Percentiles rank a stretch among this genome's conserved stretches.
Evolutionary conservation across 2,329 filamentous ascomycete genomes (phyloP).

Genomic region (Teratosphaeria epicoccoides): DNA sequence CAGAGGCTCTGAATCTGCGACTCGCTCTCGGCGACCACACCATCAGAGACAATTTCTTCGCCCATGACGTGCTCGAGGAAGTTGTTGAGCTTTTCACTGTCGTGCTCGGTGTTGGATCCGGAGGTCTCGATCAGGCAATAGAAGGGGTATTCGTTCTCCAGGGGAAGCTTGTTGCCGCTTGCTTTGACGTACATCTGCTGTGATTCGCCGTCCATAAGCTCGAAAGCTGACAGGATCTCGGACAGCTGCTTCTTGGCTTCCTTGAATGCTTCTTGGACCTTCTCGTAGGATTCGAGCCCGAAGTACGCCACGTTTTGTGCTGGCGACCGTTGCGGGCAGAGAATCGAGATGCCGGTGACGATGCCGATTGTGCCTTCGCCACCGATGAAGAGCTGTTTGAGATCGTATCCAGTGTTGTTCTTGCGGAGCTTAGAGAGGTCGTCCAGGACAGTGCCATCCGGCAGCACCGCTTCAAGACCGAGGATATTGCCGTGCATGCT

Average conservation of each 20-base stretch:
- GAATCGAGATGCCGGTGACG: conserved; percentile 79
- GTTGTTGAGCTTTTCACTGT: conserved; percentile 74
- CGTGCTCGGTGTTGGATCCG: conserved; percentile 87
- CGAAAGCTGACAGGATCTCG: conserved; percentile 94
- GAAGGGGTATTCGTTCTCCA: conserved; percentile 79
- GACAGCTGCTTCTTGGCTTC: conserved; percentile 83
- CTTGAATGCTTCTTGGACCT: conserved; percentile 74
- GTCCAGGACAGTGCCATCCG: conserved; percentile 84
- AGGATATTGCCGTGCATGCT: conserved; percentile 88
- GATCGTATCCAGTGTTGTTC: conserved; percentile 97
- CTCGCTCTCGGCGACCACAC: conserved; percentile 85
- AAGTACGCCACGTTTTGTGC: conserved; percentile 95
- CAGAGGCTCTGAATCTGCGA: conserved; percentile 79
- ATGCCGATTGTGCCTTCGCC: conserved; percentile 91
- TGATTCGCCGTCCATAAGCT: conserved; percentile 83
- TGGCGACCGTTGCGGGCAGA: conserved; percentile 76
- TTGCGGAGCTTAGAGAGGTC: conserved; percentile 83
- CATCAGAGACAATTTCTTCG: conserved; percentile 75
- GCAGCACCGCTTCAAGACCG: conserved; percentile 84
- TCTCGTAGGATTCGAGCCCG: conserved; percentile 78
- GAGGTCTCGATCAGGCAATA: conserved; percentile 96
- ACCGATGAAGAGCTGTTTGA: conserved; percentile 95
- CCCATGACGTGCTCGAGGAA: conserved; percentile 91
- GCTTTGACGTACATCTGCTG: conserved; percentile 68
- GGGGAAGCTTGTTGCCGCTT: conserved; percentile 64